Evolutionary conservation across 2,329 filamentous ascomycete genomes (phyloP).

Genomic region (Allantophomopsis lycopodina): DNA sequence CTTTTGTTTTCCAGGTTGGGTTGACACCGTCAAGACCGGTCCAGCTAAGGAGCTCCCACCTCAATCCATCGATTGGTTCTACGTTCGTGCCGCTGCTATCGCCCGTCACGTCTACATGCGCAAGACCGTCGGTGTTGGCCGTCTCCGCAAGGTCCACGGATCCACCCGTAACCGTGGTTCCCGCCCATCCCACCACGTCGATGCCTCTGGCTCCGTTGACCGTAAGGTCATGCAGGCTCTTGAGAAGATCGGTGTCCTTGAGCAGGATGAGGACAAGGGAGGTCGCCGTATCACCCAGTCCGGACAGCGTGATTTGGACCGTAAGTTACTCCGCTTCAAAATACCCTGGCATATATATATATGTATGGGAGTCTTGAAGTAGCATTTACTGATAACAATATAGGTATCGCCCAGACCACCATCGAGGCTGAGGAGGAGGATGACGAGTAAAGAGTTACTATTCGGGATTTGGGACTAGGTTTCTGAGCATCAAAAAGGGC

Average conservation of each 20-base stretch:
- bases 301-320: slow-evolving; percentile 98
- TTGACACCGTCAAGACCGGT: slow-evolving; percentile 98
- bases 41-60: slow-evolving; percentile 94
- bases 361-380: no score
- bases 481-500: slow-evolving; percentile 7
- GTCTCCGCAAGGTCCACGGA: slow-evolving; percentile 92
- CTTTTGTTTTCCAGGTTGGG: slow-evolving; percentile 58
- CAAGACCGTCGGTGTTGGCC: slow-evolving; percentile 98
- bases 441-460: slow-evolving; percentile 40
- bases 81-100: slow-evolving; percentile 80
- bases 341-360: background rate
- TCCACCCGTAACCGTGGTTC: slow-evolving; percentile 94
- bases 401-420: slow-evolving; percentile 67
- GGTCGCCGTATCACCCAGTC: slow-evolving; percentile 96
- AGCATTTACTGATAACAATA: background rate
- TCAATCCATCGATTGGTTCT: slow-evolving; percentile 97
- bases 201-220: slow-evolving; percentile 90
- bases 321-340: slow-evolving; percentile 23
- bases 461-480: slow-evolving; percentile 7
- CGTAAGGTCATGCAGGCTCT: slow-evolving; percentile 95
- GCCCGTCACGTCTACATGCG: slow-evolving; percentile 98
- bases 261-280: slow-evolving; percentile 97
- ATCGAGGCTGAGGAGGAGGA: slow-evolving; percentile 55
- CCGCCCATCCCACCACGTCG: slow-evolving; percentile 85
- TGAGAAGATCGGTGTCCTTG: slow-evolving; percentile 98